Evolutionary conservation across 768 basidiomycete genomes (phyloP), one percentile per base, ranked within the genome.

Genomic region (Pisolithus marmoratus): DNA sequence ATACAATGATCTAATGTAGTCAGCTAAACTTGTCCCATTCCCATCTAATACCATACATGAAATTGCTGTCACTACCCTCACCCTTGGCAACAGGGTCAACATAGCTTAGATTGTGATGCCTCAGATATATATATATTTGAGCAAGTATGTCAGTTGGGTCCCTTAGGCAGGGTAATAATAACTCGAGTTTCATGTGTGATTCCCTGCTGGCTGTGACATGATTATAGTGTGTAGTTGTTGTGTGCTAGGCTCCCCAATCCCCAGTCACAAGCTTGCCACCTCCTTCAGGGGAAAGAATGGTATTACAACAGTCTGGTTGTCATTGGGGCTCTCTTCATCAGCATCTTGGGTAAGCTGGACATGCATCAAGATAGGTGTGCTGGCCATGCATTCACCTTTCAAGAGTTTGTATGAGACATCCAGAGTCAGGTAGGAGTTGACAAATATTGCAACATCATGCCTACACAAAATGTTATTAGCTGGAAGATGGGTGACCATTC

Each of bases 201-300:
- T 67, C 75, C 67, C 85, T 74, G 56, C 74, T 75, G 38, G 92
- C 81, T 0, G 95, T 95, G 31, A 97, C 90, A 41, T 86, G 86
- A 79, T 94, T 74, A n/a, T n/a, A 71, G 90, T 74, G 4, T 92
- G 84, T 14, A 99, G 74, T 59, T 92, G 87, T 34, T 83, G 81
- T n/a, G 81, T 84, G 29, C 74, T 74, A 5, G 84, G 76, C 48
- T 94, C 89, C n/a, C 92, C 92, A 12, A 97, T 78, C 44, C 97
- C 94, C 34, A 97, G 78, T 94, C 94, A 98, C 95, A 94, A 98
- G 62, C 92, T 94, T 51, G 89, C 83, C 69, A 91, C 81, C 76
- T 97, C 96, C 69, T 85, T 87, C 49, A 71, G 75, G n/a, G n/a
- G n/a, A n/a, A n/a, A n/a, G 72, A 85, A 89, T 0, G 96, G 94